Evolutionary conservation across 2,329 filamentous ascomycete species (phyloP).

Genomic region (Capronia epimyces): DNA sequence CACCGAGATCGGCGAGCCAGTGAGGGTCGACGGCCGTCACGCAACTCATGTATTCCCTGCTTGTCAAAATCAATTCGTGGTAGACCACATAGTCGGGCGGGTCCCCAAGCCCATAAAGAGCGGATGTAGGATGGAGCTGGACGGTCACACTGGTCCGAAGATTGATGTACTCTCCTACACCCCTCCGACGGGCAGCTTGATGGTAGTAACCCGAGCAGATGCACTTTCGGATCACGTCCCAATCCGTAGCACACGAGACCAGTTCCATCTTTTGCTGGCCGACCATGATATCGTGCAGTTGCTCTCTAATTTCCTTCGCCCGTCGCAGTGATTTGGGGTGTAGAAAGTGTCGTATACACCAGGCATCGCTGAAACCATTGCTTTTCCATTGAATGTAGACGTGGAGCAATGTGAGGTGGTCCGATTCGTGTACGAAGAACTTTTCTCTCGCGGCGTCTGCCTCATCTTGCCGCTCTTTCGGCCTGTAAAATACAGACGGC

Average conservation of each 20-base stretch:
- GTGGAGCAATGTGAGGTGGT: constrained; percentile 90
- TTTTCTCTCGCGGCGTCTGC: constrained; percentile 93
- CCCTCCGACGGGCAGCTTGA: constrained; percentile 92
- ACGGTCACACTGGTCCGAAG: constrained; percentile 89
- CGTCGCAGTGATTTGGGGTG: constrained; percentile 90
- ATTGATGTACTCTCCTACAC: constrained; percentile 96
- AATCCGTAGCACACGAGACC: constrained; percentile 86
- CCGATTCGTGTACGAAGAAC: constrained; percentile 96
- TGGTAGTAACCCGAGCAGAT: constrained; percentile 98
- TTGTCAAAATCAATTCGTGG: constrained; percentile 90
- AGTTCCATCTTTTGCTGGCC: constrained; percentile 79
- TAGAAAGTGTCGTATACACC: constrained; percentile 89
- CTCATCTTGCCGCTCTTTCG: constrained; percentile 94
- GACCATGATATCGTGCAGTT: constrained; percentile 88
- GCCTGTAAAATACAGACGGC: constrained; percentile 92
- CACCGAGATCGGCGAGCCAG: constrained; percentile 93
- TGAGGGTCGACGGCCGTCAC: constrained; percentile 94
- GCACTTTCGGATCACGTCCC: constrained; percentile 91
- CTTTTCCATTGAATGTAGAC: constrained; percentile 94
- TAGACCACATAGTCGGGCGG: constrained; percentile 96
- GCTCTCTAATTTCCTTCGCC: constrained; percentile 89
- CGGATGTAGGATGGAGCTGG: constrained; percentile 87
- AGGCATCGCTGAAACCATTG: constrained; percentile 82
- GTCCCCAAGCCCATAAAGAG: constrained; percentile 87
- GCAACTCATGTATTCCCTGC: constrained; percentile 94